Conservation (phyloP, 2,329 filamentous ascomycete species). For the Colletotrichum echinochloae region DNA sequence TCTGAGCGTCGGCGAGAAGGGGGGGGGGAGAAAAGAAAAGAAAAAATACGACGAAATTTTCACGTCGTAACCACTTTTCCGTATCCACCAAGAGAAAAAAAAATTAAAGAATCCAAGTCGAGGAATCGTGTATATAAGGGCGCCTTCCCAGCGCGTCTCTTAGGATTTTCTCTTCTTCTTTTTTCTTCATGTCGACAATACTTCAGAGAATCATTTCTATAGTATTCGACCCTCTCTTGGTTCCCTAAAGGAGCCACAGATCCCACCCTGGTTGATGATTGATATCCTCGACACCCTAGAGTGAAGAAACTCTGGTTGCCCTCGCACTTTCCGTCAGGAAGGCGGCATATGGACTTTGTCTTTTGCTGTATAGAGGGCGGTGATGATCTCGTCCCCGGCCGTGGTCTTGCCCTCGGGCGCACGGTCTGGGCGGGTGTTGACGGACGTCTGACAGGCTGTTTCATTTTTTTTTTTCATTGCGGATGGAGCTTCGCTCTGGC, state of each 20-base stretch:
- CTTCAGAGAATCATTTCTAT: conserved; percentile 95
- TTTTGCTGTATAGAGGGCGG: conserved; percentile 81
- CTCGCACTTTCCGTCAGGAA: conserved; percentile 72
- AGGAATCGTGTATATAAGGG: neutral
- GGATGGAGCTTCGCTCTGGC: conserved; percentile 57
- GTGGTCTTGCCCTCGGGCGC: conserved; percentile 82
- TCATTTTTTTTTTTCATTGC: conserved; percentile 65
- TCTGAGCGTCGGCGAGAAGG: neutral
- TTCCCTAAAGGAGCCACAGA: conserved; percentile 93
- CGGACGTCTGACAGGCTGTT: conserved; percentile 86
- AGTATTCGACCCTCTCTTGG: too few relatives aligned
- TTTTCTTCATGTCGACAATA: conserved; percentile 72
- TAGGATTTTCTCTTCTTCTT: conserved; percentile 51
- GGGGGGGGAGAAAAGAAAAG: neutral
- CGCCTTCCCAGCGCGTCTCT: neutral
- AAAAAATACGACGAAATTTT: neutral
- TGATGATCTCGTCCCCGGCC: conserved; percentile 91
- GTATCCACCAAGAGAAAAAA: neutral
- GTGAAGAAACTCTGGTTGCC: conserved; percentile 76
- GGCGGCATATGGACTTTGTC: conserved; percentile 56
- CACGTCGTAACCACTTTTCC: neutral
- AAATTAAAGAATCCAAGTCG: too few relatives aligned
- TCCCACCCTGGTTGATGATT: conserved; percentile 94
- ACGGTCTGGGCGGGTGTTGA: conserved; percentile 82
- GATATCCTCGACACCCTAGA: conserved; percentile 89